Conservation (phyloP, 2,329 filamentous ascomycete species). For the Stenocarpella maydis region DNA sequence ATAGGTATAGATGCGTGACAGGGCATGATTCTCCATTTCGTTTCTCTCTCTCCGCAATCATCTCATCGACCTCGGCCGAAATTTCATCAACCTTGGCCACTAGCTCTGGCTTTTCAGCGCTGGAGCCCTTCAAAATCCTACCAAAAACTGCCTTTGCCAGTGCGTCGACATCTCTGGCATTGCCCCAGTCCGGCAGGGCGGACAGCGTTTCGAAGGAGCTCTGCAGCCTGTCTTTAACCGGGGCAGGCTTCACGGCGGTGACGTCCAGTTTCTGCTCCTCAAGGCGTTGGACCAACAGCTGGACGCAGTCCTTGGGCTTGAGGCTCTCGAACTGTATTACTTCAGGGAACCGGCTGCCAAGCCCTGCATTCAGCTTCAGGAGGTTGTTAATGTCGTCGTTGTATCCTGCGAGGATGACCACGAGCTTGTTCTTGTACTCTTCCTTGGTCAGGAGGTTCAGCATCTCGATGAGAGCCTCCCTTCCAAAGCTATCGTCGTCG, state of each 20-base stretch:
- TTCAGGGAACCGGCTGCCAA: conserved; percentile 73
- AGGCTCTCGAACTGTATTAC: conserved; percentile 63
- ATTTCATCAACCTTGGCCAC: background rate
- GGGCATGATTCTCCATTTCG: conserved; percentile 5
- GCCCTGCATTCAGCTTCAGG: conserved; percentile 66
- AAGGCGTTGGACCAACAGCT: conserved; percentile 49
- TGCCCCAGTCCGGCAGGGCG: conserved; percentile 21
- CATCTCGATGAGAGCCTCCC: conserved; percentile 62
- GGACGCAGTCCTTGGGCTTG: conserved; percentile 51
- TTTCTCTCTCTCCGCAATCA: conserved; percentile 25
- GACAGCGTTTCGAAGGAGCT: conserved; percentile 38
- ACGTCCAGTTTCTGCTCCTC: conserved; percentile 40
- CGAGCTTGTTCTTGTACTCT: conserved; percentile 64
- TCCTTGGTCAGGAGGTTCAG: conserved; percentile 62
- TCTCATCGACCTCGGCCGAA: conserved; percentile 14
- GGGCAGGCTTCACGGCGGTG: background rate
- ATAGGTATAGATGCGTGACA: conserved; percentile 19
- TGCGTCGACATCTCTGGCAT: conserved; percentile 13
- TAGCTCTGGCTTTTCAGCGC: conserved; percentile 11
- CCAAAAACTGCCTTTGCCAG: conserved; percentile 21
- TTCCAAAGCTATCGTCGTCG: conserved; percentile 61
- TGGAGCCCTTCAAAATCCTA: conserved; percentile 21
- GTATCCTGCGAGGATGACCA: conserved; percentile 76
- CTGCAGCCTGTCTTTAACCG: conserved; percentile 41
- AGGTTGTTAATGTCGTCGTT: conserved; percentile 70